These are phyloP conservation scores for Boletus reticuloceps DNA, from an alignment of 768 basidiomycete genomes.

Conservation along the genomic window DNA sequence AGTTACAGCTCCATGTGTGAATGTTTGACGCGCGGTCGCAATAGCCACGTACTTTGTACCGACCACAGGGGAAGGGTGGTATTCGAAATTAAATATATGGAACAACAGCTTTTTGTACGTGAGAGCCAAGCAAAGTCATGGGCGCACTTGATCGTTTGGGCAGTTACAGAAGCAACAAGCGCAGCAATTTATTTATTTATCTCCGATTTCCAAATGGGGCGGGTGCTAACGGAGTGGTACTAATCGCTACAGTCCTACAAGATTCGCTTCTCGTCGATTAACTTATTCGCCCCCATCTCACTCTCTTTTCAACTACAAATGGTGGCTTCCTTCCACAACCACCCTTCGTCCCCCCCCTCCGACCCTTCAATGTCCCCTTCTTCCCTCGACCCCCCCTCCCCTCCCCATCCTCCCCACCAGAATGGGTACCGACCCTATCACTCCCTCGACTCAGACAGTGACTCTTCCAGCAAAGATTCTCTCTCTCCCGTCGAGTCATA, in stretches of 20 bases:
- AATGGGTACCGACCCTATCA: neutral
- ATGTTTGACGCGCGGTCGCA: no score
- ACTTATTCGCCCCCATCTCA: neutral
- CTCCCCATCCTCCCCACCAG: neutral
- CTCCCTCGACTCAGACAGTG: conserved; percentile 13
- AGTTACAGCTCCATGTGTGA: no score
- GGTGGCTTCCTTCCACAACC: neutral
- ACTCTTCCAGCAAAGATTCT: conserved; percentile 9
- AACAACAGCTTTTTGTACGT: no score
- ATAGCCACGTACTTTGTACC: no score
- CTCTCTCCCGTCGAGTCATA: neutral
- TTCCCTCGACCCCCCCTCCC: neutral
- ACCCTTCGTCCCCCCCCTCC: neutral
- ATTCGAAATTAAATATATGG: no score
- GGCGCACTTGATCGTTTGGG: no score
- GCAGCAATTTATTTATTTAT: no score
- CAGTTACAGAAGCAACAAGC: no score
- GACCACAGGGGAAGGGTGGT: no score
- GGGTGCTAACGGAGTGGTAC: neutral
- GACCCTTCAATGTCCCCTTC: neutral
- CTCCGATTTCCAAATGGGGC: no score
- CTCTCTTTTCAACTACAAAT: conserved; percentile 12
- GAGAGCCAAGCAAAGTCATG: no score
- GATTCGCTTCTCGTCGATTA: neutral
- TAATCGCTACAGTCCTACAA: neutral